Evolutionary conservation across 805 yeast species (phyloP).

Genomic region (Monosporozyma unispora): DNA sequence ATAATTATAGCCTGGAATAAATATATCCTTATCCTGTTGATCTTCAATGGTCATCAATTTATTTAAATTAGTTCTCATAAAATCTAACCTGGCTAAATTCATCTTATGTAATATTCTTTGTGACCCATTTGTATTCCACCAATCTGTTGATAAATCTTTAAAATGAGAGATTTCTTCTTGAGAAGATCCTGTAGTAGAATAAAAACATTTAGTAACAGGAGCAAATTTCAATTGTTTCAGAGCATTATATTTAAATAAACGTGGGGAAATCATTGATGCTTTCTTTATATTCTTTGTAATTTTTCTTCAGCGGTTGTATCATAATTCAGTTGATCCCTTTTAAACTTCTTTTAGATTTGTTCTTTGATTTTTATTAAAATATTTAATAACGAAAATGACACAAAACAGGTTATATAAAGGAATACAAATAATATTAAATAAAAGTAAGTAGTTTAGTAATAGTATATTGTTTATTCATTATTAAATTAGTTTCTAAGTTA

Average conservation of each 20-base stretch:
- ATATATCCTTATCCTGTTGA: slow-evolving; percentile 32
- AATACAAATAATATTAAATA: too few relatives aligned
- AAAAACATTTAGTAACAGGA: neutral
- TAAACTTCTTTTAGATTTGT: neutral
- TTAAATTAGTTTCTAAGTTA: too few relatives aligned
- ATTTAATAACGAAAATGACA: neutral
- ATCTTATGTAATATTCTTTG: slow-evolving; percentile 90
- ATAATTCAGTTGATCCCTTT: neutral
- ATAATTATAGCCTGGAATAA: slow-evolving; percentile 68
- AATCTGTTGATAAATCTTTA: slow-evolving; percentile 76
- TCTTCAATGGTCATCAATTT: slow-evolving; percentile 18
- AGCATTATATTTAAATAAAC: neutral
- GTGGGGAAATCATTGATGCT: neutral
- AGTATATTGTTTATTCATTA: too few relatives aligned
- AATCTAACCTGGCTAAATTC: slow-evolving; percentile 86
- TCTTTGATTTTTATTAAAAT: neutral
- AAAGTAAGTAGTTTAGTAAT: too few relatives aligned
- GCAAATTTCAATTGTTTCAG: neutral
- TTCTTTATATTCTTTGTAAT: neutral
- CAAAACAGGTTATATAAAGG: too few relatives aligned
- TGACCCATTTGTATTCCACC: slow-evolving; percentile 97
- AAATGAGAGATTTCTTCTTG: slow-evolving; percentile 72
- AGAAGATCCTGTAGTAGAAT: slow-evolving; percentile 13
- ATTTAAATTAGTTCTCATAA: slow-evolving; percentile 54
- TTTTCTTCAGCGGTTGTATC: neutral